phyloP scores from a whole-genome alignment of 345 rosid species.

The rapeseed (Brassica napus) region Da-Ae NC_063451.1:41332501-41333000 shows the following conservation, averaged over 20 bases:
- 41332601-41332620: conserved; percentile 59
- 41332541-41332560: conserved; percentile 93
- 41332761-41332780: conserved; percentile 89
- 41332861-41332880: not conserved
- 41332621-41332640: conserved; percentile 80
- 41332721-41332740: conserved; percentile 75
- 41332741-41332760: conserved; percentile 99
- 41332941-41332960: not conserved
- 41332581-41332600: conserved; percentile 68
- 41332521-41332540: conserved; percentile 62
- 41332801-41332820: conserved; percentile 83
- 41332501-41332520: conserved; percentile 57
- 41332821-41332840: conserved; percentile 68
- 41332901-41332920: no score
- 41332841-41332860: not conserved
- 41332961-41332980: not conserved
- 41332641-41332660: conserved; percentile 99
- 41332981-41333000: not conserved
- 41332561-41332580: conserved; percentile 86
- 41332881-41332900: not conserved
- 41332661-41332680: conserved; percentile 72
- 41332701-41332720: conserved; percentile 73
- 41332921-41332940: not conserved
- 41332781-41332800: conserved; percentile 85
- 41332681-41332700: conserved; percentile 69